These are phyloP conservation scores for Boletus huronensis DNA, from an alignment of 768 basidiomycete genomes.

Conservation along the genomic window DNA sequence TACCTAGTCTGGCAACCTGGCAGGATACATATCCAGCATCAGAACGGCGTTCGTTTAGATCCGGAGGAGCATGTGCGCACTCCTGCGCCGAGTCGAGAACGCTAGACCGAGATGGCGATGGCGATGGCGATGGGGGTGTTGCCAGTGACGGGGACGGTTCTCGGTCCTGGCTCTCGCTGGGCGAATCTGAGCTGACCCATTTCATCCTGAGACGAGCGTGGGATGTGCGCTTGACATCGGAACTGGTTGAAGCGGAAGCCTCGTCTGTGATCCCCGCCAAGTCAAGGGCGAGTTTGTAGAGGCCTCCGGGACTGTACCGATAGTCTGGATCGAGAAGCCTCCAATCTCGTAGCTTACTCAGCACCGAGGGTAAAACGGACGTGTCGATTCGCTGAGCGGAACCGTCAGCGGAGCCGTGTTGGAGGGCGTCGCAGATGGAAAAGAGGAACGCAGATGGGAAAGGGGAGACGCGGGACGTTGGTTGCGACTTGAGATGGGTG, in stretches of 20 bases:
- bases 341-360: slow-evolving; percentile 24
- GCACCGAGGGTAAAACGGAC: slow-evolving; percentile 20
- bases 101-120: slow-evolving; percentile 1
- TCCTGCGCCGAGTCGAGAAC: slow-evolving; percentile 1
- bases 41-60: slow-evolving; percentile 1
- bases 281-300: slow-evolving; percentile 20
- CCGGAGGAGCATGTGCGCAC: background rate
- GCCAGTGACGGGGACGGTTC: slow-evolving; percentile 1
- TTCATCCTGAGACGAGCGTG: slow-evolving; percentile 13
- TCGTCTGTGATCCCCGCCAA: slow-evolving; percentile 13
- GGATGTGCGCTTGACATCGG: background rate
- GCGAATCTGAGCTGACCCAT: slow-evolving; percentile 16
- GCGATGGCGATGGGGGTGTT: background rate
- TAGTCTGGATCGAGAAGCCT: slow-evolving; percentile 18
- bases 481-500: slow-evolving; percentile 4
- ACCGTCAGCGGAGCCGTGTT: background rate
- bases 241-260: background rate
- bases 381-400: background rate
- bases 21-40: background rate
- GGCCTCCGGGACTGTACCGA: slow-evolving; percentile 11
- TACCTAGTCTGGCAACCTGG: background rate
- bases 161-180: background rate
- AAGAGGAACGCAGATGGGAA: slow-evolving; percentile 22
- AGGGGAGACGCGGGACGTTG: background rate
- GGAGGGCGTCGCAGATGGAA: slow-evolving; percentile 22